Evolutionary conservation across 768 basidiomycete species (phyloP), one percentile per base, ranked within the genome.

Genomic region (Auricularia cornea): DNA sequence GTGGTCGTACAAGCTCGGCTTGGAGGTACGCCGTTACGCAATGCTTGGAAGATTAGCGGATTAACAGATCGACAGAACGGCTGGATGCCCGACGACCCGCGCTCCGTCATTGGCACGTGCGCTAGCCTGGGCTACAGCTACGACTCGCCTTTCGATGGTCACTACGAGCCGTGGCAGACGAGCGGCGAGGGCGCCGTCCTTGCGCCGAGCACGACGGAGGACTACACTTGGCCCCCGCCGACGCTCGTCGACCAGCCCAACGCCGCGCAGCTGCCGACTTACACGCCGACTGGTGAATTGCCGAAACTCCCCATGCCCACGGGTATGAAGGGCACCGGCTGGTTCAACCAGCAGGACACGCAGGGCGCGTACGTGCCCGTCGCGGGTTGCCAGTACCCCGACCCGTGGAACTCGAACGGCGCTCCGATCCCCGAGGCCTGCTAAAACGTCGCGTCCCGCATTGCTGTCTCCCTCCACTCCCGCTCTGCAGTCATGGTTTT

Each of bases 1-100:
- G 60, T 79, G 78, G 78, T 72, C 74, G 61, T 79, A 79, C 71
- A 72, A 73, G 62, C 74, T 77, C 59, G 79, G 77, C 3, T 71
- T 76, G 61, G 69, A 74, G 35, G 35, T 38, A 14, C 35, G 35
- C 16, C 35, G 16, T 38, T 4, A 38, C 35, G 8, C 8, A 38
- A 1, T 38, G 35, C 8, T 38, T 38, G 35, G 16, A 8, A 14
- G 16, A 10, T 14, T 14, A 14, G 8, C 10, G 35, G 35, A 38
- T 38, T 38, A 1, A 38, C 35, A 38, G 35, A 38, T 38, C 35
- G 35, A 38, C 35, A 38, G 62, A 60, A 77, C 23, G 79, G 79
- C n/a, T 80, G 74, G 71, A 71, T 78, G 26, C 78, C 78, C 29
- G 63, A 67, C 12, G 74, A 80, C 68, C 78, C 78, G n/a, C 63